Evolutionary conservation across 2,329 filamentous ascomycete genomes (phyloP), one percentile per base, ranked within the genome.

Genomic region (Kalmusia sp.): DNA sequence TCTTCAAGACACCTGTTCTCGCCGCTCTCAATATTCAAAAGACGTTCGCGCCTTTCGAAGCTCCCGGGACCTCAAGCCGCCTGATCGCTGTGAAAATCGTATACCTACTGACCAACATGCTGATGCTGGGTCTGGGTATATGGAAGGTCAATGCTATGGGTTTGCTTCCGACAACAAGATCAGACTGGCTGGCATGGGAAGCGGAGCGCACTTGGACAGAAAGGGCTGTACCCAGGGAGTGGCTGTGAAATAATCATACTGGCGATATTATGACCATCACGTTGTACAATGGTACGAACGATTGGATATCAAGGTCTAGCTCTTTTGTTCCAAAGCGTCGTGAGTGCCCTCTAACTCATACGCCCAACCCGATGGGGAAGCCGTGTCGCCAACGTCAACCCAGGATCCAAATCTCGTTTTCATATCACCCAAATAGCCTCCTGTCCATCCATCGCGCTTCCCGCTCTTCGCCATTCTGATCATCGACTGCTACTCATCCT

Each of bases 131-230:
- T 0, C 79, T 99, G 70, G 95, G 95, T 3, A 80, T 99, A 46
- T 99, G 92, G 92, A 99, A 99, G 77, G 87, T 99, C 24, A 96
- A 98, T 76, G 87, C 85, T 31, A 99, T 99, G 95, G 95, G 95
- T 0, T 77, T 99, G 64, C 80, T 99, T 74, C 95, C 95, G 87
- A 99, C 95, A 49, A 98, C 95, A 54, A 87, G 92, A 72, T 96
- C 92, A 62, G 95, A 99, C 76, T 99, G 95, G 95, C 80, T 99
- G 67, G 93, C 93, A 51, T 99, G 95, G 95, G 95, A 99, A 74
- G 82, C 82, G 15, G 86, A 90, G 71, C 84, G 90, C 69, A 68
- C 63, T 11, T 74, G 71, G 71, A 68, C 64, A 19, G 71, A 73
- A 58, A 61, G 67, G 61, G 71, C 69, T 6, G 67, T 74, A 47